Evolutionary conservation across 2,329 filamentous ascomycete species (phyloP), one percentile per base, ranked within the genome.

Genomic region (Aspergillus puulaauensis): DNA sequence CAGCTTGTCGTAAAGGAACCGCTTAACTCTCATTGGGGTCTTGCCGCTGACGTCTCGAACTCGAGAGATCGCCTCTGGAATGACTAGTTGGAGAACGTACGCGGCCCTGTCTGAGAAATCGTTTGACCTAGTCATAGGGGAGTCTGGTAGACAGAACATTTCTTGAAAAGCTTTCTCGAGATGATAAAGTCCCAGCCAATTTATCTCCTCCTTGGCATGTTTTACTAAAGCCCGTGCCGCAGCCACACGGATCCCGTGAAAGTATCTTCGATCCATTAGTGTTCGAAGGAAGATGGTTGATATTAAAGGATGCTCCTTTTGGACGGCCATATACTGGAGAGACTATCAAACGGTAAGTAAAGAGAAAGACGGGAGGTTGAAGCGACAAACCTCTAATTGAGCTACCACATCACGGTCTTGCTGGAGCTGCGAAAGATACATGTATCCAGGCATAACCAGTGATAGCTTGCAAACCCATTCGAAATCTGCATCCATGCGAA

Each of bases 351-450:
- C n/a, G 11, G 43, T 54, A 7, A 51, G 49, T 47, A 54, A 21
- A 40, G 43, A 56, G 27, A 15, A 17, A 7, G n/a, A 23, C 21
- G 14, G 27, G 35, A 21, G 31, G 45, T 11, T 4, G 11, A 11
- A 9, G 21, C n/a, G 43, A 66, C 73, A 71, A 66, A 79, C 80
- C 72, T 88, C 84, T 53, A 86, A 79, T 67, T 89, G 86, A n/a
- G 96, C 96, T 62, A 96, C 91, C 58, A 99, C 91, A 72, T 99
- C 96, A 66, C 93, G 85, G 75, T 99, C 95, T 74, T 99, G 95
- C 73, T 99, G 95, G 61, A 99, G 81, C 73, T 99, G 95, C 21
- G 95, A 97, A 58, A 96, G 86, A 72, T 95, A 97, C 96, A 99
- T 99, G 80, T 98, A 98, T 4, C 91, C 86, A 46, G 91, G 91